Evolutionary conservation across 208 protist genomes (phyloP), one percentile per base, ranked within the genome.

Genomic region (Phytomonas francai): DNA sequence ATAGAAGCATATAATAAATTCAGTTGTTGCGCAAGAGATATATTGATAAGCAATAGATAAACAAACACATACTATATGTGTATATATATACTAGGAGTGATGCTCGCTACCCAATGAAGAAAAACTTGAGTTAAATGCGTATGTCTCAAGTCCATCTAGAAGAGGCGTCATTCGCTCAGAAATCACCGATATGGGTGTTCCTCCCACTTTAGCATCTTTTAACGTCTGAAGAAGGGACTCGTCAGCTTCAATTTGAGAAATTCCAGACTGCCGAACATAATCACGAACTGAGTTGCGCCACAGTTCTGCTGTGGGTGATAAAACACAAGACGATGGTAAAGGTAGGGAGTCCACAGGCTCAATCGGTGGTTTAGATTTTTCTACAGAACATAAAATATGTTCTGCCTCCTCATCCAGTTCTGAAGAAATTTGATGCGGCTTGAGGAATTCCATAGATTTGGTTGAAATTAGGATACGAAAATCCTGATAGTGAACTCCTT

Each of bases 221-320:
- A 94, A 66, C 3, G 86, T 91, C 42, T 80, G 78, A 56, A 94
- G 77, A 11, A 94, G 73, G 0, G 84, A 84, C 58, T 91, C 86
- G 65, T 94, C 88, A 28, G 88, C 88, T 59, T 87, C 77, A 12
- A 92, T 64, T 67, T 92, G 84, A 22, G 83, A 77, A 45, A 89
- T 92, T 39, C 84, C 84, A 29, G 88, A 83, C 64, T 92, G 84
- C 1, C 84, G 80, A 60, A 94, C 88, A 70, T 91, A 92, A 49
- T 94, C 86, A 12, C 88, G 77, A 25, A 94, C 86, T n/a, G 84
- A 85, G 39, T 84, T 84, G 28, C 84, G 68, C 87, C 87, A 92
- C 65, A 84, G 64, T 58, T 92, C 87, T 3, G 87, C 80, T 6
- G 77, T 92, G 36, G 87, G 87, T 0, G 87, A 92, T 29, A 88